phyloP scores from a whole-genome alignment of 495 filamentous ascomycete genomes.

The Aspergillus sclerotioniger region DNA sequence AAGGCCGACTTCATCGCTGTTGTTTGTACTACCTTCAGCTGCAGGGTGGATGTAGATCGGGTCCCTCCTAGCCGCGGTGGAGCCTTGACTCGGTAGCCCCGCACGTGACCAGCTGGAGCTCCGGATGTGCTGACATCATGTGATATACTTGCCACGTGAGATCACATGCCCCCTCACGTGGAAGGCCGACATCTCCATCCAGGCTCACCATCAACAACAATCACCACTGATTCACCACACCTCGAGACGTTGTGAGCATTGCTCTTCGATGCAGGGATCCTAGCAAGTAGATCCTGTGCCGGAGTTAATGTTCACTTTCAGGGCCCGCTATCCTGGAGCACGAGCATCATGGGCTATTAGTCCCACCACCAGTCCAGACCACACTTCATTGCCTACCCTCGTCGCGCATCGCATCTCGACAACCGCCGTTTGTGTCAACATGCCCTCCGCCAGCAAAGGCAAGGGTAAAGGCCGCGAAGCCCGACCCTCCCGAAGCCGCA shows the following conservation, averaged over 20 bases:
- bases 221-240: background rate
- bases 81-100: no score
- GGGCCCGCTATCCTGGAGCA: background rate
- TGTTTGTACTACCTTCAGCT: no score
- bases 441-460: conserved; percentile 60
- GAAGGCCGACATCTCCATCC: background rate
- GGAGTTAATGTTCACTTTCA: background rate
- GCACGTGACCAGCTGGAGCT: no score
- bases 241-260: background rate
- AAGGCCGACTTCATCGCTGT: no score
- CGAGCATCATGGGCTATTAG: conserved; percentile 18
- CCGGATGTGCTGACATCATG: background rate
- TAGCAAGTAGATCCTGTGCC: background rate
- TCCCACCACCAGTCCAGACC: conserved; percentile 5
- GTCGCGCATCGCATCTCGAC: background rate
- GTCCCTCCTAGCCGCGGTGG: background rate
- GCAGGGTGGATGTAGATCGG: background rate
- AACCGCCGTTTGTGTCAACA: conserved; percentile 14
- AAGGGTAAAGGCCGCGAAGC: conserved; percentile 76
- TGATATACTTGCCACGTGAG: background rate
- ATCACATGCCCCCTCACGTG: conserved; percentile 6
- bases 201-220: background rate
- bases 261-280: background rate
- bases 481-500: conserved; percentile 76
- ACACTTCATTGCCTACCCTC: background rate